A percentile compares a stretch with the other conserved stretches of the same genome.
These are phyloP conservation scores for Suhomyces bokatorum DNA, from an alignment of 1,139 yeast genomes.

Conservation along the genomic window DNA sequence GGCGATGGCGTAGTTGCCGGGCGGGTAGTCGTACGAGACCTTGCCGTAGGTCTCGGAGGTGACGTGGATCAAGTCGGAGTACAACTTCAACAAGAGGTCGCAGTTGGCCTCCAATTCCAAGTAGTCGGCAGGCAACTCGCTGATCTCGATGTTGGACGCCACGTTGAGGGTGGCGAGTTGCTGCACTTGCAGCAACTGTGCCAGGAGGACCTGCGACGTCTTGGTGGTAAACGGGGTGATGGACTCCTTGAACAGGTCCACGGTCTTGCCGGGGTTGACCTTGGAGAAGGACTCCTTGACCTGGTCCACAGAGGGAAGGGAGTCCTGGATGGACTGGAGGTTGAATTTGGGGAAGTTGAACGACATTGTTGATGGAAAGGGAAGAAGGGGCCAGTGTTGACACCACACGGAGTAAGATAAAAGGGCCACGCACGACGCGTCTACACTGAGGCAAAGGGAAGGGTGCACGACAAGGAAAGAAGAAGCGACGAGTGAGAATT, in stretches of 20 bases:
- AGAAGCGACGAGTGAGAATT: no score
- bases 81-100: conserved; percentile 59
- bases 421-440: no score
- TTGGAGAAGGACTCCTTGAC: conserved; percentile 42
- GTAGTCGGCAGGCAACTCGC: conserved; percentile 75
- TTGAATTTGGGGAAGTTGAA: conserved; percentile 52
- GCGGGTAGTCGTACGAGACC: conserved; percentile 73
- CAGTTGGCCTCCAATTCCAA: conserved; percentile 64
- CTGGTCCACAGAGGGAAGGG: conserved; percentile 42
- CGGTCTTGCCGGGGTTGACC: conserved; percentile 41
- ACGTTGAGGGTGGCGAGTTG: conserved; percentile 35
- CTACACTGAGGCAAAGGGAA: no score
- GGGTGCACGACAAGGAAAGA: no score
- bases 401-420: no score
- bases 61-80: conserved; percentile 58
- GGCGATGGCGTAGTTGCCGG: conserved; percentile 52
- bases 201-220: conserved; percentile 38
- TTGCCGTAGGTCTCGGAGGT: conserved; percentile 62
- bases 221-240: conserved; percentile 47
- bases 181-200: conserved; percentile 47
- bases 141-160: conserved; percentile 39
- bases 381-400: conserved; percentile 1
- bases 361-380: conserved; percentile 36
- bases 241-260: conserved; percentile 42
- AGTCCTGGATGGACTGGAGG: conserved; percentile 49